Evolutionary conservation across 148 eudicot genomes (phyloP).

Genomic region (Limonium bicolor): DNA sequence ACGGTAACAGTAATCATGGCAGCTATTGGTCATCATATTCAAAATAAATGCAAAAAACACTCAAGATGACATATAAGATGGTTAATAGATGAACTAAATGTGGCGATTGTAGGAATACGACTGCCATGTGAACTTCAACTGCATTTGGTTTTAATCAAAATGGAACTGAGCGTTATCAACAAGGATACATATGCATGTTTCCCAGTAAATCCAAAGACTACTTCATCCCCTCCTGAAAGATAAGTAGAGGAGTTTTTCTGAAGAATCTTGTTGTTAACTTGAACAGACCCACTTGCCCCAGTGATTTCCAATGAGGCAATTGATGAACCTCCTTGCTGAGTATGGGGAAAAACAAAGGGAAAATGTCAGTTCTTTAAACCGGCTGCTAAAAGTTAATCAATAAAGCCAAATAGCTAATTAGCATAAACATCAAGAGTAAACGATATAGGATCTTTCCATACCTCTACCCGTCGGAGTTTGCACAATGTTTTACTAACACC

Average conservation of each 20-base stretch:
- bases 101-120: no score
- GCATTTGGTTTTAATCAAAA: no score
- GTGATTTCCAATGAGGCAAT: constrained; percentile 56
- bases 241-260: constrained; percentile 38
- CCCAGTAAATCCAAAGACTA: constrained; percentile 53
- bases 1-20: not conserved
- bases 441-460: constrained; percentile 8
- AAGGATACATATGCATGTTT: constrained; percentile 94
- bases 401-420: not conserved
- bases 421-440: not conserved
- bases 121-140: no score
- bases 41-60: constrained; percentile 2
- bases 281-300: constrained; percentile 64
- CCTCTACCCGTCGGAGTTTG: constrained; percentile 58
- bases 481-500: constrained; percentile 61
- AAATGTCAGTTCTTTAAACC: not conserved
- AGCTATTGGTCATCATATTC: no score
- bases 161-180: no score
- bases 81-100: no score
- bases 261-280: constrained; percentile 47
- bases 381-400: not conserved
- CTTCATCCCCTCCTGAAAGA: constrained; percentile 71
- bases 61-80: no score
- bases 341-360: not conserved
- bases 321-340: constrained; percentile 34